Base-by-base conservation (phyloP, 2,329 filamentous ascomycete genomes). In the Fusarium praegraminearum region DNA sequence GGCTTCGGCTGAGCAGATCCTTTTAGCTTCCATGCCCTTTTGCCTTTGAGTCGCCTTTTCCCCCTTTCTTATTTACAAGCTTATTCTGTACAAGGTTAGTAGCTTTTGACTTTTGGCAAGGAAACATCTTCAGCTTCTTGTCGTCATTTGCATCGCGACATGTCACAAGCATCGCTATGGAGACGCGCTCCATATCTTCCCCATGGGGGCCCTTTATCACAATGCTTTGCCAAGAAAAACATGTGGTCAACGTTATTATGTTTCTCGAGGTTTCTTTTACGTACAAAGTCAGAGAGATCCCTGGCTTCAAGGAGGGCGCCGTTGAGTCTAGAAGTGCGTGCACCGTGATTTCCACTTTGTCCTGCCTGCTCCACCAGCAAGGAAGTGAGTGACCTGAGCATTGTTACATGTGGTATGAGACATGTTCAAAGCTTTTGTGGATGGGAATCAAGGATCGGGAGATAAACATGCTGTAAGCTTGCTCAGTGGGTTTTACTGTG, bases 201-300 rank as follows among this genome's bases (percentile, higher is more conserved):
- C 62, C 62, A 65, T 55, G 62, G 62, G 62, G 62, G 47, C 43
- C 35, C 32, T 52, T 59, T 65, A 65, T 65, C 60, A 10, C 20
- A 47, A 41, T 53, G 41, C 36, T 47, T 22, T 30, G 52, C 54
- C 61, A 46, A 66, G 61, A 35, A 65, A 51, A 65, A 66, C 62
- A 47, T 54, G 53, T 66, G 43, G 62, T 65, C 61, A 65, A 61
- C 8, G 47, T 61, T 66, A 65, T 66, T 61, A 60, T 65, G 52
- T 61, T 40, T 55, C 38, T 40, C 32, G 18, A 16, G 62, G 36
- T 65, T 65, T 66, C 54, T 65, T 65, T 65, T 65, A 65, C 62
- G 62, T 65, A 65, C 62, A 61, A 64, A 22, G 24, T 44, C 44
- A n/a, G 28, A 26, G 50, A 52, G 35, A 46, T 43, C 45, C 54